These are phyloP conservation scores for Lentinula detonsa DNA, from an alignment of 768 basidiomycete genomes.

Conservation along the genomic window DNA sequence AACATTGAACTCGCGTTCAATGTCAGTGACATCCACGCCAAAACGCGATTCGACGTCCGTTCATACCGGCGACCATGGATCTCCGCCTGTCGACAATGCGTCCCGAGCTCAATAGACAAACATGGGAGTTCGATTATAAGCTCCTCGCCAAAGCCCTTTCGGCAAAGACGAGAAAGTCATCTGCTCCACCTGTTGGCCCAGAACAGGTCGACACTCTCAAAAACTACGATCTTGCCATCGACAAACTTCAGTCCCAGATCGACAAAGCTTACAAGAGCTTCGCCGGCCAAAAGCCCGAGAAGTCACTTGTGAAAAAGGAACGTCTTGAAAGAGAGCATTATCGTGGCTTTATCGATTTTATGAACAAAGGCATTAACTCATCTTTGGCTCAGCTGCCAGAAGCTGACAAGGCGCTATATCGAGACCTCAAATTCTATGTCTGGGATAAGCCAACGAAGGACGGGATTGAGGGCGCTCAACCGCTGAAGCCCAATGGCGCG, in stretches of 20 bases:
- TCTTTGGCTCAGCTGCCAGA: not conserved
- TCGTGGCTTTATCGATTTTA: not conserved
- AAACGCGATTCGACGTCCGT: too few relatives aligned
- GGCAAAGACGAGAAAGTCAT: not conserved
- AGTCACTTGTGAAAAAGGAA: too few relatives aligned
- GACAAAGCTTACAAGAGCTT: not conserved
- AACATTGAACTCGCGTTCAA: too few relatives aligned
- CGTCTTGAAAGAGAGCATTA: not conserved
- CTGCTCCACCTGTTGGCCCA: not conserved
- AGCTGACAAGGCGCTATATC: not conserved
- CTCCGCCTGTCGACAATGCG: too few relatives aligned
- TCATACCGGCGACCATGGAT: too few relatives aligned
- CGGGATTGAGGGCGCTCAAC: not conserved
- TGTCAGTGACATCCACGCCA: too few relatives aligned
- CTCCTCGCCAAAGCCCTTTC: not conserved
- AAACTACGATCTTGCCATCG: conserved; percentile 3
- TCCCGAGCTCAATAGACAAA: not conserved
- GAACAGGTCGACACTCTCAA: not conserved
- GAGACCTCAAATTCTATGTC: not conserved
- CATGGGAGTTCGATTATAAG: not conserved
- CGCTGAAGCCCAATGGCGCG: not conserved
- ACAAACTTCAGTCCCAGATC: not conserved
- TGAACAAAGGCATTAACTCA: not conserved
- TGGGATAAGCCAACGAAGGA: not conserved
- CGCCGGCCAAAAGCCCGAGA: too few relatives aligned